Percentiles rank a stretch among this genome's conserved stretches.
phyloP scores from a whole-genome alignment of 768 basidiomycete species.

The Tricholoma terreum region DNA sequence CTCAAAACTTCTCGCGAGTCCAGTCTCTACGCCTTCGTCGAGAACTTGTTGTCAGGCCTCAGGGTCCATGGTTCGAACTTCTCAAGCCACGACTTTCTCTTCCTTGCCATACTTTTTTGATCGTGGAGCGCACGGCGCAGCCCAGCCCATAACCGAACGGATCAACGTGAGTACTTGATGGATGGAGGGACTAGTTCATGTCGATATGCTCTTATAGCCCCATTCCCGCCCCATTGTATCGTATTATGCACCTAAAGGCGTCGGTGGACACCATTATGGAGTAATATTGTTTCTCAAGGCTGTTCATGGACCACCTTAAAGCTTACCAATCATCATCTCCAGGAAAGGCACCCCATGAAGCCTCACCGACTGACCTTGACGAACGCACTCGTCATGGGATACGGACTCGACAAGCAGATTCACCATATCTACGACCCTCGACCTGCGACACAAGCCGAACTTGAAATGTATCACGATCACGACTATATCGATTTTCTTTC shows the following conservation, averaged over 20 bases:
- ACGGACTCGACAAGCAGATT: constrained; percentile 93
- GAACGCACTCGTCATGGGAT: constrained; percentile 93
- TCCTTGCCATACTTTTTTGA: constrained; percentile 74
- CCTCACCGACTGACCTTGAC: constrained; percentile 95
- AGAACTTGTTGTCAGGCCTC: not conserved
- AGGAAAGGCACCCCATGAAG: constrained; percentile 99
- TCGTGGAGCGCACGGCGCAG: constrained; percentile 64
- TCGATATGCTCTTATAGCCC: constrained; percentile 35
- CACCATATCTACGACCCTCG: constrained; percentile 89
- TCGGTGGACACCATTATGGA: constrained; percentile 96
- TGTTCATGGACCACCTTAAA: not conserved
- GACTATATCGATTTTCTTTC: constrained; percentile 98
- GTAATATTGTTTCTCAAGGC: constrained; percentile 42
- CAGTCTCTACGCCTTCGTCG: not conserved
- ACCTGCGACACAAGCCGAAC: constrained; percentile 83
- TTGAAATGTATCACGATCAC: constrained; percentile 88
- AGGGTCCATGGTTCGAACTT: constrained; percentile 40
- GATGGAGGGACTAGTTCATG: not conserved
- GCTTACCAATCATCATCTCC: not conserved
- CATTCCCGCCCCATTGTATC: constrained; percentile 91
- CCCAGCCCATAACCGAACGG: constrained; percentile 76
- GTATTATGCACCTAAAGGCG: constrained; percentile 92
- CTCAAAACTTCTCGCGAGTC: not conserved
- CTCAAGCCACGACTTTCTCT: constrained; percentile 64
- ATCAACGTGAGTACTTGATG: constrained; percentile 55